Evolutionary conservation across 441 rosid genomes (phyloP).

Genomic region (Euphorbia schlechtendalii): DNA sequence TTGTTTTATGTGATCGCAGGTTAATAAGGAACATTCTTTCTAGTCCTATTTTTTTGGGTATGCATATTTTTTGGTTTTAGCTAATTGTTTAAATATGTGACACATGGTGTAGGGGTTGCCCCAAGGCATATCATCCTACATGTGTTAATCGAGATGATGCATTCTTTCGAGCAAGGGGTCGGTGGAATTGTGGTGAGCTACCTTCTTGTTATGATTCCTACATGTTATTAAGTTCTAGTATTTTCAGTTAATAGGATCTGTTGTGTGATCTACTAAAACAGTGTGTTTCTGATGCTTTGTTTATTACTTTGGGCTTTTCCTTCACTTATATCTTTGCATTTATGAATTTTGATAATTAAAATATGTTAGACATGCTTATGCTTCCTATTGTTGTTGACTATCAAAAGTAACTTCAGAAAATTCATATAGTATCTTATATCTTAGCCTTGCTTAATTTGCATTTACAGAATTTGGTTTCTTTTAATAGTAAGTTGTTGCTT

Average conservation of each 20-base stretch:
- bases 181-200: slow-evolving; percentile 92
- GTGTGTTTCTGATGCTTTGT: slow-evolving; percentile 15
- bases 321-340: background rate
- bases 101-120: slow-evolving; percentile 68
- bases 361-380: no score
- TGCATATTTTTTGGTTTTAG: slow-evolving; percentile 14
- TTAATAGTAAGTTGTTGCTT: slow-evolving; percentile 28
- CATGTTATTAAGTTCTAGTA: slow-evolving; percentile 1
- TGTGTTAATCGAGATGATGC: slow-evolving; percentile 87
- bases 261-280: background rate
- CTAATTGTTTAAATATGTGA: slow-evolving; percentile 8
- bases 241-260: background rate
- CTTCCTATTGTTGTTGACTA: background rate
- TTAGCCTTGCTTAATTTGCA: slow-evolving; percentile 10
- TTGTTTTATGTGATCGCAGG: slow-evolving; percentile 98
- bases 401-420: slow-evolving; percentile 1
- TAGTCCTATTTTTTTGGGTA: background rate
- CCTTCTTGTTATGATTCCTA: background rate
- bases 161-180: slow-evolving; percentile 71
- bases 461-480: slow-evolving; percentile 13
- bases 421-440: slow-evolving; percentile 7
- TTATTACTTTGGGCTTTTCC: slow-evolving; percentile 10
- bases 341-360: background rate
- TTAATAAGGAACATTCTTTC: slow-evolving; percentile 15
- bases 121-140: slow-evolving; percentile 88